Evolutionary conservation across 257 asterid species (phyloP), one percentile per base, ranked within the genome.

Genomic region (Nemophila menziesii): DNA sequence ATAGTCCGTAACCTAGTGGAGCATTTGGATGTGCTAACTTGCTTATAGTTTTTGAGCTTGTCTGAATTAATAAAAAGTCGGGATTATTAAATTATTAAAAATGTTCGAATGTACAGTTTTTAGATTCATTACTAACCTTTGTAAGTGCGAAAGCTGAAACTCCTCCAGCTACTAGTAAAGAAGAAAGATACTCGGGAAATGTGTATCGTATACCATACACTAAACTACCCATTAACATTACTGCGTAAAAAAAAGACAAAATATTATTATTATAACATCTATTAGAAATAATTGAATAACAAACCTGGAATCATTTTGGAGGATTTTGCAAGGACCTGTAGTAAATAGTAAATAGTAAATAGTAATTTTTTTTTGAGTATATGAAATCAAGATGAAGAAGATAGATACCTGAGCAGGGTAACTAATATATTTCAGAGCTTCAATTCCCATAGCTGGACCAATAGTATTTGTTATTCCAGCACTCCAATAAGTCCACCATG

Each of bases 401-500:
- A n/a, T n/a, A 26, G 16, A 18, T 55, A 38, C 97, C 92, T 84
- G 95, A 34, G 93, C 95, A 49, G 95, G 95, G 60, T 89, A 89
- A 68, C 98, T 89, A 53, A 89, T 89, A 62, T 89, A 89, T 58
- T 89, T 89, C 60, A 89, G 61, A 0, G 98, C 94, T 68, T 89
- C 94, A 49, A 89, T 89, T 54, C 98, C 98, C 98, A 89, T 78
- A 53, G 94, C 98, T 0, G 98, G 98, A 18, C 97, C 97, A 52
- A 87, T 83, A 0, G 97, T 77, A 57, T 87, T 87, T 11, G 95
- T 80, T 33, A 85, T 81, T 46, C 98, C 96, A 64, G 96, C 98
- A 68, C 98, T 81, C 98, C 98, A 89, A 39, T 84, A 84, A 66
- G 85, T 84, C 98, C 95, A 80, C 98, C 93, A 84, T 0, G 98